Base-by-base conservation (phyloP, 306 rosid species). In the Malus sylvestris region DNA sequence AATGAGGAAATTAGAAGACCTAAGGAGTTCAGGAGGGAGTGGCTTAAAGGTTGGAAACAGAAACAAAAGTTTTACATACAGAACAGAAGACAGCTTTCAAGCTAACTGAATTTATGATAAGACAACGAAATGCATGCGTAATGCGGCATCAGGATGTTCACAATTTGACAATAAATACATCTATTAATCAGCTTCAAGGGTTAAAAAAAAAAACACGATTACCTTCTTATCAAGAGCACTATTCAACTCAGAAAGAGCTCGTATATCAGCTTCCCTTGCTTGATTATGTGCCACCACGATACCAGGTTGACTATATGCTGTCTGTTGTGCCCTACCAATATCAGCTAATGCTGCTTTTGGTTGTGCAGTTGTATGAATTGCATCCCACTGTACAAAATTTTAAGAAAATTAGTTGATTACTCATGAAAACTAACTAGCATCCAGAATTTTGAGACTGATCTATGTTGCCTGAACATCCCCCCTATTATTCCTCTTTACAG, bases 151-250 rank as follows among this genome's bases (percentile, higher is more conserved):
- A 32, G 67, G 76, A 49, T 19, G 55, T 51, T 49, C 63, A 40
- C 60, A 67, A 68, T 62, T 32, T 68, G 32, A 46, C 45, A 62
- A 25, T 12, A 18, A 40, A 59, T 38, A 6, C 22, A 71, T 71
- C 52, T 42, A 33, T 49, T 49, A 45, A 60, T 68, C 79, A 25
- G 7, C 32, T 38, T 20, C 42, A 30, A 46, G 22, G 42, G 69
- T 69, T 0, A 67, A 6, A 8, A 76, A 6, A 1, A 68, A 6
- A 16, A 76, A 9, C 67, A 19, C 16, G 29, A 57, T 30, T 65
- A 91, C 97, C 95, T 91, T 91, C 79, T 85, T 86, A 84, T 89
- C 95, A 45, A 91, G 88, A 74, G 89, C 85, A 63, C 79, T 78
- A 58, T 82, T 86, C 73, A 91, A 78, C 75, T 87, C 89, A 80